Conservation (phyloP, 192 early-diverging fungal genomes). For the Coemansia biformis region DNA sequence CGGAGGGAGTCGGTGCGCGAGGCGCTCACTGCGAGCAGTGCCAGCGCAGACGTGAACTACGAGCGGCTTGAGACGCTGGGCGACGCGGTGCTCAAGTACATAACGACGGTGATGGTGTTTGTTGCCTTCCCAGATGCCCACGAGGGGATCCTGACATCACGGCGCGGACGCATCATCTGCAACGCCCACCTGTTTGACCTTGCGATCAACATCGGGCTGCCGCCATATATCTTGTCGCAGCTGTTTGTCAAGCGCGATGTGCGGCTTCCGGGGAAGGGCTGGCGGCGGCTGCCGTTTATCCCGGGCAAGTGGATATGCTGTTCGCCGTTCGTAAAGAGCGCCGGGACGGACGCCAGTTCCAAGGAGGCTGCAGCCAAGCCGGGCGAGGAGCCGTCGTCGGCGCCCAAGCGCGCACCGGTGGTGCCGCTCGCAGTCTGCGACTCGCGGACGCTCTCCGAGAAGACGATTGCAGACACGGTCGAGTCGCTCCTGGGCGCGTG, state of each 20-base stretch:
- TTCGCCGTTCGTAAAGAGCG: neutral
- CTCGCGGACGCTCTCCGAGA: constrained; percentile 61
- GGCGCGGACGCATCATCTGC: constrained; percentile 67
- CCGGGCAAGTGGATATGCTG: constrained; percentile 21
- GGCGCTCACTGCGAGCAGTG: constrained; percentile 71
- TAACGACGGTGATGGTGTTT: constrained; percentile 68
- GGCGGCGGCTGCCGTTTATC: constrained; percentile 21
- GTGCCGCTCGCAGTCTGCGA: constrained; percentile 1
- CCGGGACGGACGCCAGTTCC: neutral
- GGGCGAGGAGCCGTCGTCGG: neutral
- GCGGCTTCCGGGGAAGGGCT: constrained; percentile 31
- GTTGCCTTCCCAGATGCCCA: constrained; percentile 65
- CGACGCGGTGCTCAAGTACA: constrained; percentile 82
- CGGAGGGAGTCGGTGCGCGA: constrained; percentile 48
- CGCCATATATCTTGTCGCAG: constrained; percentile 50
- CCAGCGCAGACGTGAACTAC: constrained; percentile 67
- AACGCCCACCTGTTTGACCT: constrained; percentile 64
- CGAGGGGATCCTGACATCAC: constrained; percentile 75
- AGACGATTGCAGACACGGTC: constrained; percentile 78
- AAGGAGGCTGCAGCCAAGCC: neutral
- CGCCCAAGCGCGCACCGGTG: neutral
- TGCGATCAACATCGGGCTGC: constrained; percentile 54
- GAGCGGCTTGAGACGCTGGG: constrained; percentile 87
- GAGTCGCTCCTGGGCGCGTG: constrained; percentile 80
- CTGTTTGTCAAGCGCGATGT: constrained; percentile 28